A percentile compares a stretch with the other conserved stretches of the same genome.
Conservation (phyloP, 768 basidiomycete genomes). For the Tylopilus felleus region DNA sequence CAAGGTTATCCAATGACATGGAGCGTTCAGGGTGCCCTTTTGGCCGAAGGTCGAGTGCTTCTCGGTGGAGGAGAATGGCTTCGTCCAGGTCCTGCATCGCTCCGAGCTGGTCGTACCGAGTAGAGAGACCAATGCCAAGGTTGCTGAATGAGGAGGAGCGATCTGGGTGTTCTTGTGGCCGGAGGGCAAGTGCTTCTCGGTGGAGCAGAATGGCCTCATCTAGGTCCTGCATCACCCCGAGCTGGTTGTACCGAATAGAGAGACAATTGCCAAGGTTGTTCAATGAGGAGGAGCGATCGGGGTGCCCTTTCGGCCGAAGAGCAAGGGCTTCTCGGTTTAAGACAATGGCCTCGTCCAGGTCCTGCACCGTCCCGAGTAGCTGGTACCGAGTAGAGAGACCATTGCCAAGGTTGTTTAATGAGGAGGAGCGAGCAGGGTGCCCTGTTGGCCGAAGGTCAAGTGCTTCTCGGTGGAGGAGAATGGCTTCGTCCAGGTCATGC, state of each 20-base stretch:
- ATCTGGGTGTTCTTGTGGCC: too few species aligned
- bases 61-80: too few species aligned
- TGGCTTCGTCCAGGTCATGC: background rate
- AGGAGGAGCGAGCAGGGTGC: background rate
- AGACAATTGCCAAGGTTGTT: background rate
- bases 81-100: too few species aligned
- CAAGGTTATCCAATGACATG: too few species aligned
- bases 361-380: background rate
- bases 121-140: too few species aligned
- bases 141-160: too few species aligned
- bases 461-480: background rate
- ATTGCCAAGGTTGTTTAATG: background rate
- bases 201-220: background rate
- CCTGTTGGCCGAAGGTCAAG: background rate
- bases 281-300: background rate
- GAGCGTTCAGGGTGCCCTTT: background rate
- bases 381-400: too few species aligned
- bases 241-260: background rate
- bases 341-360: background rate
- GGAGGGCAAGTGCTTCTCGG: background rate
- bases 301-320: background rate
- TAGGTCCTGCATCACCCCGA: background rate
- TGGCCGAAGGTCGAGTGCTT: too few species aligned
- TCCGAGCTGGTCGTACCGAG: too few species aligned
- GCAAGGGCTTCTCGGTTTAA: background rate